Evolutionary conservation across 495 filamentous ascomycete species (phyloP), one percentile per base, ranked within the genome.

Genomic region (Margaritispora aquatica): DNA sequence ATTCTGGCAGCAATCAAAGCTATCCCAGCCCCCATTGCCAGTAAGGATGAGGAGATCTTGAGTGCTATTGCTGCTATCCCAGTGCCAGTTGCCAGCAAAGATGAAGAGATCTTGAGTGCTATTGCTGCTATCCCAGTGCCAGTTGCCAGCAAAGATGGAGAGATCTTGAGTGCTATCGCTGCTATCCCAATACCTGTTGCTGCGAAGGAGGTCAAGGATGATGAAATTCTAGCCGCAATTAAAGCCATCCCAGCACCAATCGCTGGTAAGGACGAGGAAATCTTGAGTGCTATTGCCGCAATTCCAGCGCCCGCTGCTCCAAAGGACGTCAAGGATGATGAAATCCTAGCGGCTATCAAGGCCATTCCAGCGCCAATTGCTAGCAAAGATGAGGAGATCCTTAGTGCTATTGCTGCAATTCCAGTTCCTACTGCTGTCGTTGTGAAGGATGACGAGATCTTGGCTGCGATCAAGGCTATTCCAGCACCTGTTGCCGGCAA

Each of bases 181-280:
- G 44, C 55, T 36, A 51, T 51, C 23, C 55, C 55, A n/a, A 34
- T 49, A n/a, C 48, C 57, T 24, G 27, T 23, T 20, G 20, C 29
- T 47, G 44, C 44, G n/a, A 38, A 38, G n/a, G 34, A 38, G 9
- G 27, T 38, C 26, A 59, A 63, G 34, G 61, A 63, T 13, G 44
- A 20, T 4, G 57, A 63, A 51, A 62, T 62, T 26, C 21, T 62
- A n/a, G 34, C 34, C n/a, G n/a, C n/a, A n/a, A n/a, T n/a, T n/a
- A n/a, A n/a, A n/a, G n/a, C n/a, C n/a, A n/a, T n/a, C n/a, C n/a
- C n/a, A n/a, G n/a, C n/a, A n/a, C n/a, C n/a, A n/a, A n/a, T n/a
- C n/a, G n/a, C n/a, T n/a, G n/a, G n/a, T n/a, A n/a, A n/a, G n/a
- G n/a, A n/a, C n/a, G n/a, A n/a, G n/a, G n/a, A n/a, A n/a, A n/a